Evolutionary conservation across 352 stramenopile genomes (phyloP).

Genomic region (Phytophthora macrochlamydospora): DNA sequence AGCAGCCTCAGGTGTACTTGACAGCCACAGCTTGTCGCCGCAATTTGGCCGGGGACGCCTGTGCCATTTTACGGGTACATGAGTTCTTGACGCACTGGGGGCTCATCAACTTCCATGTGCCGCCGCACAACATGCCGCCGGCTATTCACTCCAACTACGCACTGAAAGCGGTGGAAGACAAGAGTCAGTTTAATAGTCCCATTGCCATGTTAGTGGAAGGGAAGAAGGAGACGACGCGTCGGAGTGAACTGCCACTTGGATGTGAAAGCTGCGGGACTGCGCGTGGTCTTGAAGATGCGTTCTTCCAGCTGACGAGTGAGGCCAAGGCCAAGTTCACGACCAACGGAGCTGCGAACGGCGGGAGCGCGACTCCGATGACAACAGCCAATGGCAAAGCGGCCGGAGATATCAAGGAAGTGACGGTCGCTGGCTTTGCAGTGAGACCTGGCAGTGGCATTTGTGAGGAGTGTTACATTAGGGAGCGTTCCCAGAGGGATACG

Average conservation of each 20-base stretch:
- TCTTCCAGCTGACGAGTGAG: slow-evolving; percentile 65
- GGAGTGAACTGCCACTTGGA: slow-evolving; percentile 7
- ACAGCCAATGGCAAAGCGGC: slow-evolving; percentile 21
- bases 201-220: slow-evolving; percentile 42
- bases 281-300: slow-evolving; percentile 37
- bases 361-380: slow-evolving; percentile 5
- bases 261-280: slow-evolving; percentile 59
- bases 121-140: slow-evolving; percentile 67
- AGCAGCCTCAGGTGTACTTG: slow-evolving; percentile 81
- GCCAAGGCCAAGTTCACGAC: slow-evolving; percentile 58
- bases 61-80: slow-evolving; percentile 84
- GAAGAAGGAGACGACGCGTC: slow-evolving; percentile 33
- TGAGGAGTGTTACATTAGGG: slow-evolving; percentile 70
- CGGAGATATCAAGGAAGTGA: slow-evolving; percentile 45
- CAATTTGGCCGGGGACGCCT: slow-evolving; percentile 80
- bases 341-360: slow-evolving; percentile 16
- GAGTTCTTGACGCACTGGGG: slow-evolving; percentile 89
- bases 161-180: slow-evolving; percentile 18
- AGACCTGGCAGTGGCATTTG: slow-evolving; percentile 69
- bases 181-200: not conserved
- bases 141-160: slow-evolving; percentile 65
- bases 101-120: slow-evolving; percentile 87
- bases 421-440: slow-evolving; percentile 47
- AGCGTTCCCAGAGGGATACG: slow-evolving; percentile 66
- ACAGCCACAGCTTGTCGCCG: slow-evolving; percentile 84